A percentile compares a stretch with the other conserved stretches of the same genome.
These are phyloP conservation scores for Candida incommunis DNA, from an alignment of 805 yeast species.

Conservation along the genomic window DNA sequence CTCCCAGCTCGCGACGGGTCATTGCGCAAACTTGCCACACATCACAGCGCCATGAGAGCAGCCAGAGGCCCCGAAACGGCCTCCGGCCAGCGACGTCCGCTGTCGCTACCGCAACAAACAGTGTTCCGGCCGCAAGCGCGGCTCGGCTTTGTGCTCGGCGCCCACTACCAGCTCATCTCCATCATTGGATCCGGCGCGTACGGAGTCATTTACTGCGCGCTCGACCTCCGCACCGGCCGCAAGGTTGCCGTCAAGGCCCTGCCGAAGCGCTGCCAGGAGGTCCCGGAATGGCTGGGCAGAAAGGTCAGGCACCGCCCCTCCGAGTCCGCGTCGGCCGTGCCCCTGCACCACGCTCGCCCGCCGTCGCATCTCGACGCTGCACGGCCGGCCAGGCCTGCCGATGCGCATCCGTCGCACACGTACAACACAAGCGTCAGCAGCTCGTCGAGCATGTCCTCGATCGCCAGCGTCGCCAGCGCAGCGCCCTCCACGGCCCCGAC, in stretches of 20 bases:
- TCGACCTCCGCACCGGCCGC: constrained; percentile 35
- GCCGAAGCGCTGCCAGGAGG: constrained; percentile 29
- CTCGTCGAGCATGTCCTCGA: neutral
- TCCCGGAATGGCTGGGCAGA: constrained; percentile 14
- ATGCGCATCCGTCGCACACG: neutral
- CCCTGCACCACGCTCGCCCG: constrained; percentile 11
- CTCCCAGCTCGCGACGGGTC: too few species aligned
- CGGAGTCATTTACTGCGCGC: constrained; percentile 63
- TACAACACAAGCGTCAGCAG: neutral
- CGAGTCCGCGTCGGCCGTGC: constrained; percentile 5
- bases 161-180: constrained; percentile 8
- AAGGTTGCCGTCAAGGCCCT: constrained; percentile 62
- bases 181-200: constrained; percentile 75
- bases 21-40: too few species aligned
- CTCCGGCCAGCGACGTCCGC: neutral
- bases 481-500: neutral
- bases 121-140: constrained; percentile 1
- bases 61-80: too few species aligned
- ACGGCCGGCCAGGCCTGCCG: neutral
- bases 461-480: neutral
- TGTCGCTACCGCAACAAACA: neutral
- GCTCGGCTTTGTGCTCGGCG: neutral
- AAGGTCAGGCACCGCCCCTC: constrained; percentile 16
- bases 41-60: too few species aligned
- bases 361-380: constrained; percentile 8